Evolutionary conservation across 2,329 filamentous ascomycete genomes (phyloP).

Genomic region (Epichloe baconii): DNA sequence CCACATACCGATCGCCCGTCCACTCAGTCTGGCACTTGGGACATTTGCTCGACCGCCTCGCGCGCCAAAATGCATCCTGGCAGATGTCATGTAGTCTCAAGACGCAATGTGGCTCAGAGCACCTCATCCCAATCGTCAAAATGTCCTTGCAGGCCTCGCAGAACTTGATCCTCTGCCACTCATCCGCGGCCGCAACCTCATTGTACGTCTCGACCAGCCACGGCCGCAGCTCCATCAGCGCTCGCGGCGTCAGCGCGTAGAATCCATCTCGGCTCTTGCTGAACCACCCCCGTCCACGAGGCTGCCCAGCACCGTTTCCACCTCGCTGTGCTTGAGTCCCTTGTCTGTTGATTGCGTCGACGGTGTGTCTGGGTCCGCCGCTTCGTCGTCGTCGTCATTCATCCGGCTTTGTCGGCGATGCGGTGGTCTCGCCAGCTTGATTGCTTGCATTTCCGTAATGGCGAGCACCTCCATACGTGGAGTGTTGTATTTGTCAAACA

Average conservation of each 20-base stretch:
- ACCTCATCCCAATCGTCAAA: slow-evolving; percentile 73
- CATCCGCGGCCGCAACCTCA: slow-evolving; percentile 46
- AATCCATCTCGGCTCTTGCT: slow-evolving; percentile 58
- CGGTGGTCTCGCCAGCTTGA: slow-evolving; percentile 47
- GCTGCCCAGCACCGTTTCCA: slow-evolving; percentile 55
- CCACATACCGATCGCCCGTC: slow-evolving; percentile 36
- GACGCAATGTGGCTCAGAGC: slow-evolving; percentile 52
- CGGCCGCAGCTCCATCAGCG: slow-evolving; percentile 68
- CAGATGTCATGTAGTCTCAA: slow-evolving; percentile 69
- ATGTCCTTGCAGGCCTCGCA: slow-evolving; percentile 85
- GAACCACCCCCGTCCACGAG: slow-evolving; percentile 74
- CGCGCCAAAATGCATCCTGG: slow-evolving; percentile 58
- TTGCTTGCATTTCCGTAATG: slow-evolving; percentile 64
- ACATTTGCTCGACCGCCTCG: slow-evolving; percentile 48
- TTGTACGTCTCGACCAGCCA: slow-evolving; percentile 91
- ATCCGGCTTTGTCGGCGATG: slow-evolving; percentile 23
- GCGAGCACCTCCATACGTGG: slow-evolving; percentile 71
- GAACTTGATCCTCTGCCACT: slow-evolving; percentile 65
- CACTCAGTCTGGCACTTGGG: slow-evolving; percentile 44
- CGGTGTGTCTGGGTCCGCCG: slow-evolving; percentile 19
- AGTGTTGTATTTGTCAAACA: slow-evolving; percentile 85
- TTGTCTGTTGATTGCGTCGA: slow-evolving; percentile 21
- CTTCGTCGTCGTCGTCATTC: slow-evolving; percentile 19
- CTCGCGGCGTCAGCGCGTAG: slow-evolving; percentile 64
- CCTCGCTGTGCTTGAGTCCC: slow-evolving; percentile 63